These are phyloP conservation scores for Amphichorda felina DNA, from an alignment of 2,329 filamentous ascomycete species.

Conservation along the genomic window DNA sequence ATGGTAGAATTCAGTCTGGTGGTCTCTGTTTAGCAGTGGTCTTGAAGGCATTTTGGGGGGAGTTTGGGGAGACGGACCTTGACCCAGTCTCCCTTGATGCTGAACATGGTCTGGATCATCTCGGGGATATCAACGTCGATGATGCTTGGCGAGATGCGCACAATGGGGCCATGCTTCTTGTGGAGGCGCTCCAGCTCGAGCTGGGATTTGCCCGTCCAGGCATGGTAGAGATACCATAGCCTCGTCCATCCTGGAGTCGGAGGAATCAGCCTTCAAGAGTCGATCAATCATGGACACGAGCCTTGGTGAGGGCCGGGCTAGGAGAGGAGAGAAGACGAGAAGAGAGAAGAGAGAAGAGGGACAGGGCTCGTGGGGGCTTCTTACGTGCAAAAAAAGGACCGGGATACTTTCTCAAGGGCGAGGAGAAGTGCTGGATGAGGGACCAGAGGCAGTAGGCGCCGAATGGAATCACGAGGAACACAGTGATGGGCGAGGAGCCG, in stretches of 20 bases:
- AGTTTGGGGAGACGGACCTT: constrained; percentile 11
- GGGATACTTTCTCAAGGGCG: constrained; percentile 17
- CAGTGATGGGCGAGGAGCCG: too few relatives aligned
- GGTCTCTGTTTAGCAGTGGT: too few relatives aligned
- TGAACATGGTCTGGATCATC: constrained; percentile 11
- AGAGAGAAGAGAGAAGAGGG: background rate
- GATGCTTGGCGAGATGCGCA: constrained; percentile 24
- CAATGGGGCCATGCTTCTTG: constrained; percentile 23
- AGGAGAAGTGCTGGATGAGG: constrained; percentile 10
- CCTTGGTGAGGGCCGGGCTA: too few relatives aligned
- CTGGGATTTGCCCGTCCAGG: constrained; percentile 14
- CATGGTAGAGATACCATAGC: constrained; percentile 21
- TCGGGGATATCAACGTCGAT: constrained; percentile 1
- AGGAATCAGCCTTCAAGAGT: background rate
- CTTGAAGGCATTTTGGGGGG: background rate
- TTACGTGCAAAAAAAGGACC: constrained; percentile 18
- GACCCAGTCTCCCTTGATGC: constrained; percentile 15
- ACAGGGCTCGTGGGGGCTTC: constrained; percentile 4
- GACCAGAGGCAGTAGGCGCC: background rate
- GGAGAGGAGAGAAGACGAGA: too few relatives aligned
- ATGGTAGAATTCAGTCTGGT: constrained; percentile 15
- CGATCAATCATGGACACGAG: too few relatives aligned
- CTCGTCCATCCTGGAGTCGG: constrained; percentile 16
- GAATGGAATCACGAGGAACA: too few relatives aligned
- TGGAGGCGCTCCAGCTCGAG: constrained; percentile 19